A percentile compares a stretch with the other conserved stretches of the same genome.
Conservation (phyloP, 306 rosid genomes). For the Fragaria nilgerrensis region DNA sequence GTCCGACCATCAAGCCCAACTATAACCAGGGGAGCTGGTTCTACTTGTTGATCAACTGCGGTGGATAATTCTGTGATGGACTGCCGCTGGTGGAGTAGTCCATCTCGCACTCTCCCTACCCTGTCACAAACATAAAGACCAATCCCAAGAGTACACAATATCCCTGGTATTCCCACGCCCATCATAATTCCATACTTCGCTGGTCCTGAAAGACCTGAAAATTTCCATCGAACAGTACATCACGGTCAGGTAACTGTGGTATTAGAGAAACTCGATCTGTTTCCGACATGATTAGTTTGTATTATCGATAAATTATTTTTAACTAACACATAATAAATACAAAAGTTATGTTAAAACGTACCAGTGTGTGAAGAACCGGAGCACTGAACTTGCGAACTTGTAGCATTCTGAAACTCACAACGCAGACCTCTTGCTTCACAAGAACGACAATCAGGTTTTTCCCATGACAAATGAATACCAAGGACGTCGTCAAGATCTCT, state of each 20-base stretch:
- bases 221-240: background rate
- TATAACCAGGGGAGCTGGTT: background rate
- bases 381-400: background rate
- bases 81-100: background rate
- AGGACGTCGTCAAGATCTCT: background rate
- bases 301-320: too few relatives aligned
- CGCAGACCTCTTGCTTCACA: background rate
- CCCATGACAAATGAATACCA: background rate
- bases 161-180: background rate
- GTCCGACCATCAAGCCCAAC: background rate
- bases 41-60: background rate
- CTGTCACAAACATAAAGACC: background rate
- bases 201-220: background rate
- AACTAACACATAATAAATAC: too few relatives aligned
- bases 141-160: background rate
- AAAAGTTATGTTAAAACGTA: background rate
- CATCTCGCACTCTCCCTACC: background rate
- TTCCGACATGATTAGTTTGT: background rate
- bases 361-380: background rate
- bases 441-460: slow-evolving; percentile 6
- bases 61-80: background rate
- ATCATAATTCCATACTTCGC: background rate
- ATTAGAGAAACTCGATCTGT: background rate
- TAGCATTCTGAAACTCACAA: background rate
- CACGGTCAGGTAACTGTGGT: background rate